A percentile compares a stretch with the other conserved stretches of the same genome.
phyloP scores from a whole-genome alignment of 495 filamentous ascomycete genomes.

The Trichoderma parareesei region DNA sequence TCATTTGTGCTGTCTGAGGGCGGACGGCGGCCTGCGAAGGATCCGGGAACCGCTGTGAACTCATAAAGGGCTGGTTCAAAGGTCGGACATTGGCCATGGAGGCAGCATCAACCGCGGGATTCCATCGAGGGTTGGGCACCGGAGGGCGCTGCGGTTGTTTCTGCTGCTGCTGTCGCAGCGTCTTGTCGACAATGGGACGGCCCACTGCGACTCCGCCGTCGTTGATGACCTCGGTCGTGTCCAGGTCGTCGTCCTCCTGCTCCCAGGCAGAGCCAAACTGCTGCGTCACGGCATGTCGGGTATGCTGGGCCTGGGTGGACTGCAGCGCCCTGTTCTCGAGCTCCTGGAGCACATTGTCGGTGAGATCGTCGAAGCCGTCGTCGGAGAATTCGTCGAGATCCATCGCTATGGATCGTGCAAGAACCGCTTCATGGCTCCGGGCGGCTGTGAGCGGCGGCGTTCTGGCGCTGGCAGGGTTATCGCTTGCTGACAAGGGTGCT shows the following conservation, averaged over 20 bases:
- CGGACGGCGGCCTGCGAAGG: not conserved
- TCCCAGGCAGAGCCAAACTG: constrained; percentile 15
- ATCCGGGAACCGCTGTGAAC: not conserved
- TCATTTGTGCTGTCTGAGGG: constrained; percentile 17
- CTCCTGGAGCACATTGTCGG: constrained; percentile 33
- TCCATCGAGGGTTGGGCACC: constrained; percentile 11
- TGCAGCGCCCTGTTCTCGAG: constrained; percentile 42
- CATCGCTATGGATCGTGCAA: not conserved
- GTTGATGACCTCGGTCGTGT: constrained; percentile 23
- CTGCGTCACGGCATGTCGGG: constrained; percentile 17
- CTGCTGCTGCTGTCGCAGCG: constrained; percentile 15
- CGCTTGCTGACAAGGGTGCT: not conserved
- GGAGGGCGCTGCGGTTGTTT: constrained; percentile 1
- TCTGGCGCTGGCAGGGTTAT: not conserved
- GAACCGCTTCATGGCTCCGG: not conserved
- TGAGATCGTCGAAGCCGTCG: constrained; percentile 39
- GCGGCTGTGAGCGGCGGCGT: not conserved
- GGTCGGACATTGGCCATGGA: not conserved
- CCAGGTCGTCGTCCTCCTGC: constrained; percentile 28
- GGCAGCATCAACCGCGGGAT: constrained; percentile 1
- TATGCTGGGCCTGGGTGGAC: constrained; percentile 34
- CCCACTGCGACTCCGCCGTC: constrained; percentile 4
- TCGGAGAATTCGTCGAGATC: constrained; percentile 42
- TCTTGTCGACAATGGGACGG: constrained; percentile 11
- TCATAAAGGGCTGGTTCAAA: not conserved